These are phyloP conservation scores for Azolla pinnata DNA, from an alignment of 75 land plant species.

Conservation along the genomic window DNA sequence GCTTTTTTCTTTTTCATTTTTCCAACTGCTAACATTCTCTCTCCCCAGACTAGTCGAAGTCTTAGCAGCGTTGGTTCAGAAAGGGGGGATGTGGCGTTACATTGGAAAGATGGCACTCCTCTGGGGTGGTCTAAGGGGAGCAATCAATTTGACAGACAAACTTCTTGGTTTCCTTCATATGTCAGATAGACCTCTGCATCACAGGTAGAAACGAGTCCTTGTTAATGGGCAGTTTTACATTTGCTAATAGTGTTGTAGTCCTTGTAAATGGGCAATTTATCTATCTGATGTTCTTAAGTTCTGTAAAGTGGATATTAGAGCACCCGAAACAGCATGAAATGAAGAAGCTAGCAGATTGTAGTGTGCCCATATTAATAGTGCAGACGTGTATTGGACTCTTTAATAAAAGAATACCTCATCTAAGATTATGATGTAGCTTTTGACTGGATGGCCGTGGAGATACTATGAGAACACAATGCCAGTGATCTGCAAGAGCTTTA, in stretches of 20 bases:
- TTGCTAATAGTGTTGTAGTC: too few relatives aligned
- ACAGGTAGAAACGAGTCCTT: constrained; percentile 36
- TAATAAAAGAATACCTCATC: too few relatives aligned
- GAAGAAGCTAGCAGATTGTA: too few relatives aligned
- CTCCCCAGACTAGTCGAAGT: constrained; percentile 64
- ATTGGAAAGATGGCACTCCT: constrained; percentile 79
- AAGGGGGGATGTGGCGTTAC: constrained; percentile 61
- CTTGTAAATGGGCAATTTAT: too few relatives aligned
- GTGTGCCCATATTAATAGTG: too few relatives aligned
- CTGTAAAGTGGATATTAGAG: too few relatives aligned
- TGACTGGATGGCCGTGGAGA: too few relatives aligned
- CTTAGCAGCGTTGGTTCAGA: constrained; percentile 85
- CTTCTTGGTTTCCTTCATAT: constrained; percentile 72
- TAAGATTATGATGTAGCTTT: too few relatives aligned
- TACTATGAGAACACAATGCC: too few relatives aligned
- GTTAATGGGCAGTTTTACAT: background rate
- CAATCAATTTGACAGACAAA: constrained; percentile 89
- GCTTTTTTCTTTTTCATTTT: background rate
- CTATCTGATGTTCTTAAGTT: background rate
- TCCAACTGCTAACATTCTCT: background rate
- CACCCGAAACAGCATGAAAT: too few relatives aligned
- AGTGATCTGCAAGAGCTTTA: too few relatives aligned
- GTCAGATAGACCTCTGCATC: constrained; percentile 72
- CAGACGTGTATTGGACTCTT: too few relatives aligned
- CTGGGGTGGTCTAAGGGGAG: constrained; percentile 99